A percentile compares a stretch with the other conserved stretches of the same genome.
These are phyloP conservation scores for Aspergillus pseudonomiae DNA, from an alignment of 2,329 filamentous ascomycete species.

Conservation along the genomic window DNA sequence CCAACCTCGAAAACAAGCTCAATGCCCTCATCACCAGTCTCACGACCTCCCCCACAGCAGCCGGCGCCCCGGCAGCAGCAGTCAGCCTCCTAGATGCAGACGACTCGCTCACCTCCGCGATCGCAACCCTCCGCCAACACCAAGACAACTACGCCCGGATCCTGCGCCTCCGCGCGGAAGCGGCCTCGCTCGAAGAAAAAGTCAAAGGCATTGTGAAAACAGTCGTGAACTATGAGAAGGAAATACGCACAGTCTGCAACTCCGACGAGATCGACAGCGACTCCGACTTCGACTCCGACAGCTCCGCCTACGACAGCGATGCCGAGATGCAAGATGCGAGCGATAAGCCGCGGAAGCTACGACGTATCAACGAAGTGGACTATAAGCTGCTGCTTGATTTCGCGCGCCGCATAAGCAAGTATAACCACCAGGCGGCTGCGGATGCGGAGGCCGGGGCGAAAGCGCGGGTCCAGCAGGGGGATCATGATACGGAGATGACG, in stretches of 20 bases:
- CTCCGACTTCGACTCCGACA: slow-evolving; percentile 8
- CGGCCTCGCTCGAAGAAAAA: slow-evolving; percentile 41
- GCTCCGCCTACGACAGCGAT: not conserved
- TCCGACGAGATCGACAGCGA: slow-evolving; percentile 27
- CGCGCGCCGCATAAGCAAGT: slow-evolving; percentile 51
- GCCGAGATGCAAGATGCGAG: not conserved
- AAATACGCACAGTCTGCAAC: slow-evolving; percentile 40
- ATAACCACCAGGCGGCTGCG: slow-evolving; percentile 48
- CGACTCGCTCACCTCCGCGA: slow-evolving; percentile 43
- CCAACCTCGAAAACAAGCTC: slow-evolving; percentile 46
- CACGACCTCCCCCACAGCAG: slow-evolving; percentile 48
- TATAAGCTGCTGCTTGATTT: slow-evolving; percentile 49
- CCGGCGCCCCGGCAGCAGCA: slow-evolving; percentile 46
- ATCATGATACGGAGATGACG: slow-evolving; percentile 39
- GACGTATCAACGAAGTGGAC: slow-evolving; percentile 43
- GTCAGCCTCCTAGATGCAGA: slow-evolving; percentile 46
- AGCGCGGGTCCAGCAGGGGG: slow-evolving; percentile 10
- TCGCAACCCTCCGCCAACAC: slow-evolving; percentile 46
- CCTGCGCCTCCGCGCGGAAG: slow-evolving; percentile 44
- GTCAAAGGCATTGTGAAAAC: slow-evolving; percentile 47
- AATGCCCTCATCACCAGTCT: slow-evolving; percentile 45
- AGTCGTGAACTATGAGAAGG: slow-evolving; percentile 43
- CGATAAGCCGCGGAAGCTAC: slow-evolving; percentile 8
- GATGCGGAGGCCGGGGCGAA: slow-evolving; percentile 41
- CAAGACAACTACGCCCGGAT: slow-evolving; percentile 49